Conservation (phyloP, 2,329 filamentous ascomycete species). For the Trichoderma aggressivum region DNA sequence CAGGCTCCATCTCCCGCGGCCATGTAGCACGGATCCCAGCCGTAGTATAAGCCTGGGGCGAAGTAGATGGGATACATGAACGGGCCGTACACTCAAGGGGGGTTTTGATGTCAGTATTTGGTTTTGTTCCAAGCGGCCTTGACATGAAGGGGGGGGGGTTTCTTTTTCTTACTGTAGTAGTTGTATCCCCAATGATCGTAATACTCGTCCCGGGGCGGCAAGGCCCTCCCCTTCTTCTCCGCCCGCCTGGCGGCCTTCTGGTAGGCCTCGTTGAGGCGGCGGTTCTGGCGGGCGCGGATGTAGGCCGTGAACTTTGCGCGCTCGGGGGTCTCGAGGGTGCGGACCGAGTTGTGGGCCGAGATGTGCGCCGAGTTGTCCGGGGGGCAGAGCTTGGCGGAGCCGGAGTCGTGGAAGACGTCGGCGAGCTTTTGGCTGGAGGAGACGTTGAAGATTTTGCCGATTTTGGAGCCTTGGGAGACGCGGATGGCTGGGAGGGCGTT, state of each 20-base stretch:
- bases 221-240: slow-evolving; percentile 44
- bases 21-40: slow-evolving; percentile 38
- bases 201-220: slow-evolving; percentile 48
- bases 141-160: background rate
- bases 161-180: slow-evolving; percentile 37
- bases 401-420: slow-evolving; percentile 44
- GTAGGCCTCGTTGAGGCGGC: slow-evolving; percentile 53
- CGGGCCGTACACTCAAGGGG: slow-evolving; percentile 41
- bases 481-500: background rate
- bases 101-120: background rate
- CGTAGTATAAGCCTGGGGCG: slow-evolving; percentile 46
- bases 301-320: background rate
- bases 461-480: slow-evolving; percentile 1
- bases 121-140: background rate
- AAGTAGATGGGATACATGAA: slow-evolving; percentile 44
- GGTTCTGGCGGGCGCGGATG: slow-evolving; percentile 24
- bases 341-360: slow-evolving; percentile 67
- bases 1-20: slow-evolving; percentile 35
- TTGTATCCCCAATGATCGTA: slow-evolving; percentile 54
- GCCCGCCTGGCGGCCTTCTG: slow-evolving; percentile 50
- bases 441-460: slow-evolving; percentile 26
- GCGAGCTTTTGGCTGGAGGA: slow-evolving; percentile 31
- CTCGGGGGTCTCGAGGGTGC: slow-evolving; percentile 19
- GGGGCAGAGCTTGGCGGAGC: slow-evolving; percentile 47
- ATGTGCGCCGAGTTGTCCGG: slow-evolving; percentile 65